Evolutionary conservation across 1,284 basidiomycete genomes (phyloP), one percentile per base, ranked within the genome.

Genomic region (Irpex rosettiformis): DNA sequence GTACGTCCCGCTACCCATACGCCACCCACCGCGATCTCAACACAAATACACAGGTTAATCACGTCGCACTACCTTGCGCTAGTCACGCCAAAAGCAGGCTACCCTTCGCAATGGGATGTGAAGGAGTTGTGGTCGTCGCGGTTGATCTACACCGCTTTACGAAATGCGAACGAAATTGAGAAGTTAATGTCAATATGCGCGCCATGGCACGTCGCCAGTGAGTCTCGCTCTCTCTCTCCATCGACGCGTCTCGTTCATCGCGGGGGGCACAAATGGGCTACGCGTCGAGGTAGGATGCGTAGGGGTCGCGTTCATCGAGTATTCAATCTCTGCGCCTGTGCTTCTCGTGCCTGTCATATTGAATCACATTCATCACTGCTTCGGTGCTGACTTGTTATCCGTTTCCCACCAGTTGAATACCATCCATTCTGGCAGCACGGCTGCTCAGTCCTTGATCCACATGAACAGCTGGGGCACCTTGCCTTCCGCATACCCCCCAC

Each of bases 351-450:
- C 54, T 61, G 60, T 58, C 57, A 61, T 55, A 55, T 25, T 47
- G 40, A 54, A 58, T 57, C 53, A 58, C 40, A 28, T 30, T 51
- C 54, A 59, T 62, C 54, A 56, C 42, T 22, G 47, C 30, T 56
- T 58, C 54, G 13, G 29, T 53, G 25, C 56, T 59, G 49, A 61
- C 56, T 61, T 64, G 61, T 56, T 57, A 57, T 58, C 52, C 56
- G 7, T 40, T 55, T 51, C 53, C 45, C 45, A 54, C 48, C 60
- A 77, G 84, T 88, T 52, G 80, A 85, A 73, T 71, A 74, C 30
- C 85, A 87, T 71, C 67, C 74, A 3, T 85, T 85, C 67, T 87
- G 85, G 85, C 74, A 79, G 61, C 77, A 81, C 58, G 84, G 82
- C 0, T 73, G 80, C 62, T 66, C 73, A 8, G 67, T 80, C 40